Percentiles rank a stretch among this genome's conserved stretches.
Conservation (phyloP, 805 yeast species). For the Monosporozyma aerobia region DNA sequence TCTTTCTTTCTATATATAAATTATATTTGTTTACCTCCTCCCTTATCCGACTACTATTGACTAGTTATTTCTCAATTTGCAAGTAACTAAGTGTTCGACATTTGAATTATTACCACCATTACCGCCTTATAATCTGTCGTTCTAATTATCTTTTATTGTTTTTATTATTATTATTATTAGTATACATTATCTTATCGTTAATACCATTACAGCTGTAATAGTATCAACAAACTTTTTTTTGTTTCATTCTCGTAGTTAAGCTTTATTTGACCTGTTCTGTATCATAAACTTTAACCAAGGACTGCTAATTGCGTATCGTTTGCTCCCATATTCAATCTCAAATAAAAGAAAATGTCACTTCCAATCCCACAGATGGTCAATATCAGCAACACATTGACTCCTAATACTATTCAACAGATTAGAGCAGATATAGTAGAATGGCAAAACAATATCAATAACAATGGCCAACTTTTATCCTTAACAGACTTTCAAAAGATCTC, state of each 20-base stretch:
- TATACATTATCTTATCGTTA: neutral
- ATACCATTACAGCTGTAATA: neutral
- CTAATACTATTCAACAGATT: slow-evolving; percentile 22
- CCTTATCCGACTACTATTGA: neutral
- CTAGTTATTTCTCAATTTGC: neutral
- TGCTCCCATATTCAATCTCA: neutral
- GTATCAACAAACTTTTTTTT: neutral
- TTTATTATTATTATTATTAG: neutral
- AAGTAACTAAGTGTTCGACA: neutral
- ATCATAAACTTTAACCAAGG: neutral
- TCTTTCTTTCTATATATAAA: neutral
- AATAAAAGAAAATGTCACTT: slow-evolving; percentile 10
- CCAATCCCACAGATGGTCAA: slow-evolving; percentile 27
- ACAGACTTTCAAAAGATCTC: slow-evolving; percentile 8
- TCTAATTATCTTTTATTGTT: neutral
- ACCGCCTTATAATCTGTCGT: neutral
- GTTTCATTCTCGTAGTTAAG: neutral
- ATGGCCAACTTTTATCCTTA: neutral
- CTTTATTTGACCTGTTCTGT: neutral
- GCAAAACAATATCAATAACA: neutral
- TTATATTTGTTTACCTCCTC: neutral
- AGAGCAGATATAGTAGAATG: slow-evolving; percentile 16
- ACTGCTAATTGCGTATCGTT: neutral
- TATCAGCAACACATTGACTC: slow-evolving; percentile 26
- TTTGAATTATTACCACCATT: neutral